phyloP scores from a whole-genome alignment of 2,329 filamentous ascomycete species.

The Ceratocystis harringtonii region DNA sequence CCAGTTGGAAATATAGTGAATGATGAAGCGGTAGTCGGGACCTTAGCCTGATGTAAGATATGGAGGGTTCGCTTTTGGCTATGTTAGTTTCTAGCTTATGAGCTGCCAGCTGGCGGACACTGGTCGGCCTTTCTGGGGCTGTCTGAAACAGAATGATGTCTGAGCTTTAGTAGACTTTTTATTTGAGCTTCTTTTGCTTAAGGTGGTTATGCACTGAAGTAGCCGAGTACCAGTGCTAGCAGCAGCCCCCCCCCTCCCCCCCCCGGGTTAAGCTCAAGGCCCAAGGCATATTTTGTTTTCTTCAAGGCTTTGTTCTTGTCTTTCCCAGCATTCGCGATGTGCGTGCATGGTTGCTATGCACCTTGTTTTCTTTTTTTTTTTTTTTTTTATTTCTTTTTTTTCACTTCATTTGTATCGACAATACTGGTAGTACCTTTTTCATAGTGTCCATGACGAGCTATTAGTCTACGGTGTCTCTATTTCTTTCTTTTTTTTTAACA shows the following conservation, averaged over 20 bases:
- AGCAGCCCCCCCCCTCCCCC: not conserved
- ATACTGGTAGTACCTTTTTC: not conserved
- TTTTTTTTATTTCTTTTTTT: not conserved
- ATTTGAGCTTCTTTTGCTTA: not conserved
- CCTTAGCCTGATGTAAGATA: not conserved
- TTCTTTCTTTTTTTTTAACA: not conserved
- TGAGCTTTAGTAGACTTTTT: not conserved
- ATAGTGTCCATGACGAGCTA: no score
- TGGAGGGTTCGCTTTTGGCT: no score
- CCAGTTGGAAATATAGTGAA: no score
- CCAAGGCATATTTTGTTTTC: not conserved
- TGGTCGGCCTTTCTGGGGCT: not conserved
- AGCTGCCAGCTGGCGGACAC: not conserved
- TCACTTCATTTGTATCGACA: not conserved
- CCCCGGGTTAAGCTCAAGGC: no score
- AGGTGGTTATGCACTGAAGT: not conserved
- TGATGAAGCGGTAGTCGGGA: no score
- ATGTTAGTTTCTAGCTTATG: no score
- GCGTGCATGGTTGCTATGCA: not conserved
- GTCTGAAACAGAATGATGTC: not conserved
- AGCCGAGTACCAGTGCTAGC: not conserved
- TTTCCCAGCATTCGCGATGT: not conserved
- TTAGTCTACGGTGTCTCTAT: no score
- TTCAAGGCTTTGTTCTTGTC: not conserved
- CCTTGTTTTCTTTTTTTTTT: not conserved